A percentile compares a stretch with the other conserved stretches of the same genome.
Evolutionary conservation across 2,329 filamentous ascomycete species (phyloP).

Genomic region (Cyphellophora europaea): DNA sequence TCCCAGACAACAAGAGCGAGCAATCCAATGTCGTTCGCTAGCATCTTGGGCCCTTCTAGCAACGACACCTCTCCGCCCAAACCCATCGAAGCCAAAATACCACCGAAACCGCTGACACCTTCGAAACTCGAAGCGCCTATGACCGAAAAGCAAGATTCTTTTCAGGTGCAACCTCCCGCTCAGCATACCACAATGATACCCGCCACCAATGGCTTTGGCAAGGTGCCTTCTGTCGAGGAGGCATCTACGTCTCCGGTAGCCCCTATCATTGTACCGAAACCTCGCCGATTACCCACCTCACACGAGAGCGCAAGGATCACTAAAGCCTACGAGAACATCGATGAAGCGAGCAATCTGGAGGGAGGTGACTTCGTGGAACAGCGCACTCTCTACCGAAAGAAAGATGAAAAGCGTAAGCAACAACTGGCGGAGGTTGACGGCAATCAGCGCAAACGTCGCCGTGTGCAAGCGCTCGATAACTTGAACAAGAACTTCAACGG

Average conservation of each 20-base stretch:
- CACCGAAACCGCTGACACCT: constrained; percentile 20
- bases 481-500: constrained; percentile 52
- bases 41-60: constrained; percentile 52
- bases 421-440: constrained; percentile 57
- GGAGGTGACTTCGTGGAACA: constrained; percentile 41
- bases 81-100: constrained; percentile 13
- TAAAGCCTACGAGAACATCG: constrained; percentile 52
- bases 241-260: too few relatives aligned
- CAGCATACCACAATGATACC: too few relatives aligned
- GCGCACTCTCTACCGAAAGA: constrained; percentile 43
- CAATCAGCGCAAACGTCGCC: constrained; percentile 55
- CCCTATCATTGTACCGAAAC: constrained; percentile 49
- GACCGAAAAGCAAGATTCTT: too few relatives aligned
- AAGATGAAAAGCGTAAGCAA: constrained; percentile 56
- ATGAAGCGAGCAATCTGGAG: constrained; percentile 49
- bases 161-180: too few relatives aligned
- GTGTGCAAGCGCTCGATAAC: constrained; percentile 45
- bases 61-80: constrained; percentile 20
- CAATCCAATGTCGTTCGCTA: constrained; percentile 92
- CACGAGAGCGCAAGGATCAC: constrained; percentile 63
- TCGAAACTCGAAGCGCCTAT: constrained; percentile 23
- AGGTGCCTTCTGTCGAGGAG: too few relatives aligned
- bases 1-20: too few relatives aligned
- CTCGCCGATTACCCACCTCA: constrained; percentile 43
- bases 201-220: too few relatives aligned